A percentile compares a stretch with the other conserved stretches of the same genome.
Conservation (phyloP, 768 basidiomycete species). For the Cantharellus cinnabarinus region DNA sequence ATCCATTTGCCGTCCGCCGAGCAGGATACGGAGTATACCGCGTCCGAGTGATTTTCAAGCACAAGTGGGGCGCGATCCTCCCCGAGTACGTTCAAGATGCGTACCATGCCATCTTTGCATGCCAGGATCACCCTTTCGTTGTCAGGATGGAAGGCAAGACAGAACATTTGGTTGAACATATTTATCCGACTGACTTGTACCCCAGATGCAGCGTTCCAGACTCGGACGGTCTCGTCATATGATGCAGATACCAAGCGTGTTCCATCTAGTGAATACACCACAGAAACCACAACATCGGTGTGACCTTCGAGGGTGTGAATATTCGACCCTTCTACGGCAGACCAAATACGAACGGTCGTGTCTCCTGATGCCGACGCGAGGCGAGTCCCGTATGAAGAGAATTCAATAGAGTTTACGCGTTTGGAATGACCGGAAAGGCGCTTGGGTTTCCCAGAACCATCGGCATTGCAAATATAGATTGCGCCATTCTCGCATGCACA, state of each 20-base stretch:
- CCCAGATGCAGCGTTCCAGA: constrained; percentile 4
- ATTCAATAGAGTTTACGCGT: constrained; percentile 1
- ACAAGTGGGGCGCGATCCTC: background rate
- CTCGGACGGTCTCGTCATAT: background rate
- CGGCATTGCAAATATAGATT: too few species aligned
- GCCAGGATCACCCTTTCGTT: too few species aligned
- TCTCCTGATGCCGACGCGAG: constrained; percentile 4
- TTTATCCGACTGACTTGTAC: background rate
- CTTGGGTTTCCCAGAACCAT: too few species aligned
- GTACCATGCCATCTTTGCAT: too few species aligned
- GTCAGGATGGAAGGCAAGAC: too few species aligned
- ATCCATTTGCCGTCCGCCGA: too few species aligned
- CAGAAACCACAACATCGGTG: background rate
- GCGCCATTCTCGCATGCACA: too few species aligned
- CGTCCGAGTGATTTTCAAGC: background rate
- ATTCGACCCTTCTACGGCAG: background rate
- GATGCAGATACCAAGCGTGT: constrained; percentile 3
- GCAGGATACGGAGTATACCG: background rate
- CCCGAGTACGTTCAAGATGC: background rate
- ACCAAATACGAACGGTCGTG: constrained; percentile 1
- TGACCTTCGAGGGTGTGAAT: constrained; percentile 1
- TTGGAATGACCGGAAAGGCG: background rate
- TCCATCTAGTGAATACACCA: constrained; percentile 6
- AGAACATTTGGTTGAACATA: too few species aligned
- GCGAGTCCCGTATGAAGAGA: background rate